These are phyloP conservation scores for Abrus precatorius DNA, from an alignment of 306 rosid species.

Conservation along the genomic window DNA sequence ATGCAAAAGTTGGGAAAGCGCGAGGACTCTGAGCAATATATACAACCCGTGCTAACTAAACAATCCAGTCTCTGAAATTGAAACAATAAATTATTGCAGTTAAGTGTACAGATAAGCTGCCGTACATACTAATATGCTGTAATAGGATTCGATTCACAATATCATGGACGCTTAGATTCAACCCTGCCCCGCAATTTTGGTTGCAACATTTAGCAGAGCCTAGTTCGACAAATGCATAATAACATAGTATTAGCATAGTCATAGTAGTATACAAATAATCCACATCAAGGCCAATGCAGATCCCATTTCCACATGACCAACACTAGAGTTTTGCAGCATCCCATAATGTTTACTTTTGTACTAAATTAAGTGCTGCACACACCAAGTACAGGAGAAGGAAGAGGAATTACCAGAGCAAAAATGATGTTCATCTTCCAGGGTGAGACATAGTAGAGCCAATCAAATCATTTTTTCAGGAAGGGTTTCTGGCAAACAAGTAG, in stretches of 20 bases:
- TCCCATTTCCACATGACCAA: not conserved
- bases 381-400: constrained; percentile 15
- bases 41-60: constrained; percentile 50
- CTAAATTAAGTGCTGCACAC: not conserved
- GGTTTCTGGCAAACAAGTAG: constrained; percentile 96
- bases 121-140: constrained; percentile 3
- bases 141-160: not conserved
- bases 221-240: not conserved
- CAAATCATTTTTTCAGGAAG: constrained; percentile 74
- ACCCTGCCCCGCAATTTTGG: not conserved
- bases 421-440: constrained; percentile 48
- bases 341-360: constrained; percentile 2
- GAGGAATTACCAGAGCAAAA: constrained; percentile 64
- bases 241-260: not conserved
- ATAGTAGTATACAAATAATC: not conserved
- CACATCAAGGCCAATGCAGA: constrained; percentile 3
- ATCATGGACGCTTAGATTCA: not conserved
- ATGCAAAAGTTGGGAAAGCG: constrained; percentile 44
- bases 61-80: constrained; percentile 54
- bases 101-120: constrained; percentile 4
- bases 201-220: not conserved
- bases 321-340: not conserved
- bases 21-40: constrained; percentile 50
- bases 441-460: constrained; percentile 48
- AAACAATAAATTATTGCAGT: constrained; percentile 6